These are phyloP conservation scores for Phytophthora sansomeana DNA, from an alignment of 352 stramenopile species.

Conservation along the genomic window DNA sequence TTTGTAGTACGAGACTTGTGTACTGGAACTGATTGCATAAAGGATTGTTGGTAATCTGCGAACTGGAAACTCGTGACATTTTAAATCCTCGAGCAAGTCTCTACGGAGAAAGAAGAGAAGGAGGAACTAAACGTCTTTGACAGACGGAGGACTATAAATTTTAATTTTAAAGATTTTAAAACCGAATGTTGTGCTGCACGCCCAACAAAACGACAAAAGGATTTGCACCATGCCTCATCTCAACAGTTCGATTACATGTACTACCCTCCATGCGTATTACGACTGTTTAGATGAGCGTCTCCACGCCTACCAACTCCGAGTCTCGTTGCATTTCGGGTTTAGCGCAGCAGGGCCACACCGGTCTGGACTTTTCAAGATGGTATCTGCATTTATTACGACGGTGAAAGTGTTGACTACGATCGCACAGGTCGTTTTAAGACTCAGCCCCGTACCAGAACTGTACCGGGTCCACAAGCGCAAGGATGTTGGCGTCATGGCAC, in stretches of 20 bases:
- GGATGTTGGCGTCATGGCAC: conserved; percentile 31
- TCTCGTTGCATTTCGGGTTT: conserved; percentile 9
- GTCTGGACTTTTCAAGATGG: conserved; percentile 5
- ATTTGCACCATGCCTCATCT: conserved; percentile 24
- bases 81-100: too few relatives aligned
- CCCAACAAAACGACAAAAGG: background rate
- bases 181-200: too few relatives aligned
- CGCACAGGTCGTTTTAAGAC: conserved; percentile 24
- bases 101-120: too few relatives aligned
- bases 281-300: background rate
- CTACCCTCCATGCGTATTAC: background rate
- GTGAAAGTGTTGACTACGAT: conserved; percentile 39
- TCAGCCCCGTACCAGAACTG: conserved; percentile 38
- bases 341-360: background rate
- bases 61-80: too few relatives aligned
- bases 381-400: conserved; percentile 32
- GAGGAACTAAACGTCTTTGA: too few relatives aligned
- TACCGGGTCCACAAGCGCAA: conserved; percentile 27
- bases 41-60: too few relatives aligned
- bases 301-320: background rate
- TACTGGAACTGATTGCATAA: too few relatives aligned
- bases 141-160: too few relatives aligned
- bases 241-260: conserved; percentile 17
- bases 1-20: too few relatives aligned
- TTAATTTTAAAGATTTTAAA: too few relatives aligned